Conservation (phyloP, 768 basidiomycete genomes). For the Naganishia randhawae region DNA sequence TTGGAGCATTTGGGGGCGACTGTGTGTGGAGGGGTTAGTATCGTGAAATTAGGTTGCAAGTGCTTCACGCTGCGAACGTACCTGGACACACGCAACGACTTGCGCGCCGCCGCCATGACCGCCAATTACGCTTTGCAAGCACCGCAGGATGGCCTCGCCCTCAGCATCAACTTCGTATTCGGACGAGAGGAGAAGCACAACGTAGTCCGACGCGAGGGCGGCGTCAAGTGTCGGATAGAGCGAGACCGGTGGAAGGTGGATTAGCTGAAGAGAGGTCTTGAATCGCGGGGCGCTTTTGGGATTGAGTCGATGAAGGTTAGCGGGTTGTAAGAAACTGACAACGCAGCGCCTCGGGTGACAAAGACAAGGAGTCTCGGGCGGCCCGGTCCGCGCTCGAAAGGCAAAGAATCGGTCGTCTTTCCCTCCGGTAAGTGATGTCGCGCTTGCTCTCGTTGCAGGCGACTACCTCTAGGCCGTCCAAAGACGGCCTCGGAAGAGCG, state of each 20-base stretch:
- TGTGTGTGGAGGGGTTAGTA: background rate
- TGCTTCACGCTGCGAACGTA: constrained; percentile 47
- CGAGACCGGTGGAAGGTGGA: constrained; percentile 66
- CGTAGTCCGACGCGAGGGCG: constrained; percentile 83
- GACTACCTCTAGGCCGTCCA: background rate
- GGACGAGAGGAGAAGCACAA: constrained; percentile 77
- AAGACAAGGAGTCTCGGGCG: background rate
- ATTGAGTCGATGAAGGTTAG: background rate
- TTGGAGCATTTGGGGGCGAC: constrained; percentile 50
- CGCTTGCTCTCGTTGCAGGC: background rate
- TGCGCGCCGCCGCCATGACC: constrained; percentile 60
- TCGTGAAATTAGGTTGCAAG: background rate
- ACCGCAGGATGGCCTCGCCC: constrained; percentile 83
- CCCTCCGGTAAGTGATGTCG: background rate
- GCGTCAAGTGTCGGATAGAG: constrained; percentile 78
- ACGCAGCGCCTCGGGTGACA: constrained; percentile 23
- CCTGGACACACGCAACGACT: constrained; percentile 68
- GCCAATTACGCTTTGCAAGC: constrained; percentile 77
- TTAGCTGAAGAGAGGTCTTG: constrained; percentile 84
- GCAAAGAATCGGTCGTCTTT: background rate
- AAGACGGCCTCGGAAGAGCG: background rate
- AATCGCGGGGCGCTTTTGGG: constrained; percentile 71
- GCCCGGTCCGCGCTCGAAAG: background rate
- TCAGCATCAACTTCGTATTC: constrained; percentile 73
- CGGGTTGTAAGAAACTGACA: constrained; percentile 24